Evolutionary conservation across 495 filamentous ascomycete genomes (phyloP), one percentile per base, ranked within the genome.

Genomic region (Penicillium pancosmium): DNA sequence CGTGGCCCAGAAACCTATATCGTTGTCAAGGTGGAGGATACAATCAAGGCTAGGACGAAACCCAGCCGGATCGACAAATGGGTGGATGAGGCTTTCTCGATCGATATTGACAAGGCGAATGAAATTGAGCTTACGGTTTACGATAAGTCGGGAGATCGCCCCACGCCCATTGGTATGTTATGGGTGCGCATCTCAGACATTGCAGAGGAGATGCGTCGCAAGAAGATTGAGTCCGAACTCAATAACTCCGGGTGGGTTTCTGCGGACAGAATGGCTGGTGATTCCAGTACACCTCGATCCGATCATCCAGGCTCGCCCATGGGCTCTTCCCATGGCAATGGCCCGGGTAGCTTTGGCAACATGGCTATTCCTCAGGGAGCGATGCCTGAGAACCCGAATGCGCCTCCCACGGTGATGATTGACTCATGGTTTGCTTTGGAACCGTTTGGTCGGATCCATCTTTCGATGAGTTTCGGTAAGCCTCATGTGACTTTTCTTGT

Each of bases 181-280:
- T 99, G 94, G 94, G 83, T 99, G 59, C 83, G 94, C 43, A 93
- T 99, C 67, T 93, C 95, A 38, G 94, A 99, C 72, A 96, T 99
- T 61, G 91, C 89, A 25, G 94, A 99, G 66, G 94, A 98, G 73
- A 93, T 98, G 82, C 89, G 94, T 62, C 89, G 92, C 50, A 98
- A 97, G 81, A 97, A 90, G 78, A 92, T 99, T 60, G 95, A 98
- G 72, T 87, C 91, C 4, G 94, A 99, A 66, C 86, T 96, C 57
- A 93, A 91, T 64, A 84, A 84, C 53, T 88, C 88, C 43, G 94
- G 93, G 46, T 99, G 94, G 94, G 94, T 97, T 54, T 96, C 95
- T 52, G 94, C 94, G 36, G 93, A 97, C 67, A 89, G 91, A 60
- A 93, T 98, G 87, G 90, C 76, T n/a, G 90, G 77, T n/a, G 81